phyloP scores from a whole-genome alignment of 1,284 basidiomycete species.

The Puccinia horiana region DNA sequence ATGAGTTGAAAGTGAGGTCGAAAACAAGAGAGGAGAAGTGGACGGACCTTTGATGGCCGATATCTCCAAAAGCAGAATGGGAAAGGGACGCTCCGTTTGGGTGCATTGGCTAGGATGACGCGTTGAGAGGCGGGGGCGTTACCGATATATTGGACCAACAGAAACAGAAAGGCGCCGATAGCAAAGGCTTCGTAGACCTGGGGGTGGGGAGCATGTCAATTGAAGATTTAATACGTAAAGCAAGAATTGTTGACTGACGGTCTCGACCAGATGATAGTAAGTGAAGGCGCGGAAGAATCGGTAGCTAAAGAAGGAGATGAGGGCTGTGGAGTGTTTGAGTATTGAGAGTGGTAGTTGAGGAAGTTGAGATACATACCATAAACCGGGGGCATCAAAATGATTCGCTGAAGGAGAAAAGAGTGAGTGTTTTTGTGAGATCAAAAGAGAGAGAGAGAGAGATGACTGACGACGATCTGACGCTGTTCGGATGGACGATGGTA shows the following conservation, averaged over 20 bases:
- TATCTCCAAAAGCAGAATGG: constrained; percentile 48
- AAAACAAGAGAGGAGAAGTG: neutral
- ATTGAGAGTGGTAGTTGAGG: neutral
- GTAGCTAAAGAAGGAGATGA: constrained; percentile 84
- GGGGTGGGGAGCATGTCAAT: neutral
- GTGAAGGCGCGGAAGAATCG: constrained; percentile 73
- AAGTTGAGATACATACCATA: constrained; percentile 32
- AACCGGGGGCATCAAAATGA: constrained; percentile 45
- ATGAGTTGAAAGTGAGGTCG: neutral
- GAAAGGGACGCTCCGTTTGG: constrained; percentile 41
- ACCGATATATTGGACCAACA: constrained; percentile 48
- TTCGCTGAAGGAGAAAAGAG: neutral
- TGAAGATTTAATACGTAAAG: neutral
- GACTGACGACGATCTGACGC: constrained; percentile 45
- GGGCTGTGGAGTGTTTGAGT: constrained; percentile 59
- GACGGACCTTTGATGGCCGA: constrained; percentile 43
- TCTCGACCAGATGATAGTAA: constrained; percentile 36
- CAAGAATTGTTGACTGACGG: neutral
- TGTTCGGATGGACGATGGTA: constrained; percentile 40
- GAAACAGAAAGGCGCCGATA: constrained; percentile 44
- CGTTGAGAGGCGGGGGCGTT: constrained; percentile 27
- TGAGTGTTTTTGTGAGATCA: neutral
- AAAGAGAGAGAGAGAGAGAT: too few relatives aligned
- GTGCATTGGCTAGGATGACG: constrained; percentile 9
- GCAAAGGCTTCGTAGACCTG: constrained; percentile 48